These are phyloP conservation scores for Parachaetomium inaequale DNA, from an alignment of 495 filamentous ascomycete species.

Conservation along the genomic window DNA sequence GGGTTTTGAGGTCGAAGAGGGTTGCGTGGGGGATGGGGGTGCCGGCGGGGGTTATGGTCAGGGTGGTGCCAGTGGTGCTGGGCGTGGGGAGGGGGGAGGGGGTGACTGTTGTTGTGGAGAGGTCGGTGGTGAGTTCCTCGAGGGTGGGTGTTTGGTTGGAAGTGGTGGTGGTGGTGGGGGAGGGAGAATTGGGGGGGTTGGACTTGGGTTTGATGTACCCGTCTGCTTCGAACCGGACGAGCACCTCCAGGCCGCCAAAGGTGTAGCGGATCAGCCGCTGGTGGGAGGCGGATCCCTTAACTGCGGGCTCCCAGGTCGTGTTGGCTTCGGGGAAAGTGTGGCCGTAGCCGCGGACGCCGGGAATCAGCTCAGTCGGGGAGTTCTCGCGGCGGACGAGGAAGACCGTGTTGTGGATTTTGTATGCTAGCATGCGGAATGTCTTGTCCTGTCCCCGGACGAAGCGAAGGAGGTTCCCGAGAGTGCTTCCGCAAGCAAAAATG, in stretches of 20 bases:
- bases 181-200: background rate
- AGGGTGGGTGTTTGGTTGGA: background rate
- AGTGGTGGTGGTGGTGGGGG: background rate
- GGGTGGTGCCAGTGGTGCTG: background rate
- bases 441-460: conserved; percentile 46
- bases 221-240: conserved; percentile 61
- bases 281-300: conserved; percentile 54
- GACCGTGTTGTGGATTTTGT: conserved; percentile 57
- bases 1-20: conserved; percentile 68
- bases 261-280: conserved; percentile 59
- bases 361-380: conserved; percentile 49
- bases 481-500: conserved; percentile 60
- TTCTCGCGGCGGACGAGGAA: conserved; percentile 61
- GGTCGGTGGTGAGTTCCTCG: conserved; percentile 8
- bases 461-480: conserved; percentile 51
- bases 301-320: conserved; percentile 53
- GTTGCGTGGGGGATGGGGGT: conserved; percentile 41
- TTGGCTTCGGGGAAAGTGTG: conserved; percentile 63
- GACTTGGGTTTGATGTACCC: conserved; percentile 42
- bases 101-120: conserved; percentile 1
- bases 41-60: conserved; percentile 24
- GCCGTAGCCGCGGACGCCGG: conserved; percentile 55
- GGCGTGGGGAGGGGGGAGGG: background rate
- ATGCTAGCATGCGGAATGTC: conserved; percentile 57
- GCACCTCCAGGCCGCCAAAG: conserved; percentile 51